phyloP scores from a whole-genome alignment of 1,139 yeast genomes.

The Kodamaea suecica region DNA sequence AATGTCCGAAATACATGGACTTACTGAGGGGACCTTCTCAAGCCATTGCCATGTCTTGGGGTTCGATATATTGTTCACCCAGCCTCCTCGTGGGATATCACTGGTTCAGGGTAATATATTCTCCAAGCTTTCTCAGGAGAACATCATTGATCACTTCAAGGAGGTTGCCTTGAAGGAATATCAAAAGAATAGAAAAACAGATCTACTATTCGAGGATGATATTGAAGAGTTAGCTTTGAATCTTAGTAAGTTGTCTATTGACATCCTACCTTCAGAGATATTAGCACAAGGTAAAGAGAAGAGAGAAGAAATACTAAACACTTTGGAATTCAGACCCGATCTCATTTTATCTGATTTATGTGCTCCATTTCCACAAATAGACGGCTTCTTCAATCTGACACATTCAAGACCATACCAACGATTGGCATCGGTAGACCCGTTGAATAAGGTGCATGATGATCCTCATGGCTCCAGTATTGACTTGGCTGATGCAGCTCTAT shows the following conservation, averaged over 20 bases:
- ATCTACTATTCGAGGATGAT: constrained; percentile 15
- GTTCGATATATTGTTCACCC: constrained; percentile 73
- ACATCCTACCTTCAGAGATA: constrained; percentile 12
- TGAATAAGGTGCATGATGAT: constrained; percentile 26
- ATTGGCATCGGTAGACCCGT: constrained; percentile 23
- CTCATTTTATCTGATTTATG: constrained; percentile 85
- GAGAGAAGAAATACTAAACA: constrained; percentile 9
- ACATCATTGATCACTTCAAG: constrained; percentile 54
- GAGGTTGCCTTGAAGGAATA: constrained; percentile 30
- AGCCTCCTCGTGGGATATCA: constrained; percentile 78
- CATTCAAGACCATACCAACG: constrained; percentile 66
- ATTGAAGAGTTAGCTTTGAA: constrained; percentile 17
- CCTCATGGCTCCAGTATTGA: constrained; percentile 44
- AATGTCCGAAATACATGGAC: constrained; percentile 26
- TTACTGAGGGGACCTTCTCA: constrained; percentile 47
- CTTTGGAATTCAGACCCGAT: constrained; percentile 36
- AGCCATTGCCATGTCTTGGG: constrained; percentile 72
- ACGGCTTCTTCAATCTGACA: constrained; percentile 69
- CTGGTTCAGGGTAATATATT: constrained; percentile 85
- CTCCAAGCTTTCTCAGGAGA: constrained; percentile 61
- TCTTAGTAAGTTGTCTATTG: constrained; percentile 14
- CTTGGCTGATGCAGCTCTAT: constrained; percentile 85
- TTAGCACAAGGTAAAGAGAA: constrained; percentile 9
- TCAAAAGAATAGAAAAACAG: constrained; percentile 12
- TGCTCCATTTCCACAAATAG: constrained; percentile 64